Conservation (phyloP, 1,284 basidiomycete species). For the Golubevia pallescens region DNA sequence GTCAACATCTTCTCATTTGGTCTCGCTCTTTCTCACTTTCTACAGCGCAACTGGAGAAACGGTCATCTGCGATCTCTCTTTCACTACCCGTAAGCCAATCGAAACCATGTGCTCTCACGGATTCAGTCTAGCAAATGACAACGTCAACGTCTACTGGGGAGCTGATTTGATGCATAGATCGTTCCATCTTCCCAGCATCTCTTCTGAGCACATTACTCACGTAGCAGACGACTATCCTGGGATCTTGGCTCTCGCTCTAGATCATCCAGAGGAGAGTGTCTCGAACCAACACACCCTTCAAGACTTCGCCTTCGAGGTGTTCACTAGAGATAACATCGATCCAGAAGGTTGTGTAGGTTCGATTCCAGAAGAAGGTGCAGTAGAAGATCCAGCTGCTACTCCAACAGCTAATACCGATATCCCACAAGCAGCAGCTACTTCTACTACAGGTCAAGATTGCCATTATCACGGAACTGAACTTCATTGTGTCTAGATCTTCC, state of each 20-base stretch:
- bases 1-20: not conserved
- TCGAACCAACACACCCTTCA: slow-evolving; percentile 65
- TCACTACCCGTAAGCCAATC: slow-evolving; percentile 21
- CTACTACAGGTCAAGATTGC: not conserved
- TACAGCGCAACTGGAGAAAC: slow-evolving; percentile 64
- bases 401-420: not conserved
- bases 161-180: slow-evolving; percentile 66
- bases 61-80: slow-evolving; percentile 54
- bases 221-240: slow-evolving; percentile 61
- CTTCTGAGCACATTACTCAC: slow-evolving; percentile 61
- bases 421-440: not conserved
- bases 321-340: slow-evolving; percentile 59
- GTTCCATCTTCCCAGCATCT: slow-evolving; percentile 64
- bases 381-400: not conserved
- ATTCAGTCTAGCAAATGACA: slow-evolving; percentile 54
- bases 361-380: slow-evolving; percentile 1
- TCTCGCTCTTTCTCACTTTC: not conserved
- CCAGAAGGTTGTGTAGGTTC: slow-evolving; percentile 38
- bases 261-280: slow-evolving; percentile 56
- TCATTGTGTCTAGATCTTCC: not conserved
- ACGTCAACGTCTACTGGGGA: slow-evolving; percentile 61
- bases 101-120: slow-evolving; percentile 59
- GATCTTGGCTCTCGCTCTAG: slow-evolving; percentile 62
- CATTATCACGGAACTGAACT: not conserved
- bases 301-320: slow-evolving; percentile 65